A percentile compares a stretch with the other conserved stretches of the same genome.
Evolutionary conservation across 2,329 filamentous ascomycete species (phyloP).

Genomic region (Aspergillus uvarum): DNA sequence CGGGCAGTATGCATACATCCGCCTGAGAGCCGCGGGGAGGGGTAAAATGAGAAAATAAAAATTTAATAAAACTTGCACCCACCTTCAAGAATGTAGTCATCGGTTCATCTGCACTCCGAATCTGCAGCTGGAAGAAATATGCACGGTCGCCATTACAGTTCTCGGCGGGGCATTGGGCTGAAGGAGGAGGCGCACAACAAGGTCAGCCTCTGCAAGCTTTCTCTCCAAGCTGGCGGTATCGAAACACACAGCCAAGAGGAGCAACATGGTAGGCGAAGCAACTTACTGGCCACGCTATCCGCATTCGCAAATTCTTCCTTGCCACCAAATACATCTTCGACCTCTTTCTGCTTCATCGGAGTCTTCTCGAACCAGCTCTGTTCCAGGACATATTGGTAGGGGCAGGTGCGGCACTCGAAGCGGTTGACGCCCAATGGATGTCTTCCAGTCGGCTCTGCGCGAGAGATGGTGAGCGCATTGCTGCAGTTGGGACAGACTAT

Average conservation of each 20-base stretch:
- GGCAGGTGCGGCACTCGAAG: conserved; percentile 93
- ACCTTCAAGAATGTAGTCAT: conserved; percentile 97
- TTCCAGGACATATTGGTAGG: conserved; percentile 82
- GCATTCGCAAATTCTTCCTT: conserved; percentile 88
- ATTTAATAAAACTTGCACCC: conserved; percentile 19
- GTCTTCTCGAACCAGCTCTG: conserved; percentile 79
- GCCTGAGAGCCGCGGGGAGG: conserved; percentile 14
- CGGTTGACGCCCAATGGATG: conserved; percentile 62
- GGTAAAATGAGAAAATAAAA: not conserved
- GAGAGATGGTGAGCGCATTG: conserved; percentile 50
- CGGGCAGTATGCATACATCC: conserved; percentile 15
- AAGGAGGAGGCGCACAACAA: not conserved
- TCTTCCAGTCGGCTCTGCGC: conserved; percentile 37
- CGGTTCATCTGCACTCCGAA: conserved; percentile 95
- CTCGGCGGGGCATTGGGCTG: conserved; percentile 78
- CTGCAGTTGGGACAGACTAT: conserved; percentile 52
- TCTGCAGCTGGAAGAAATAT: conserved; percentile 96
- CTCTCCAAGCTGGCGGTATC: not conserved
- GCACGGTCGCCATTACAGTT: conserved; percentile 80
- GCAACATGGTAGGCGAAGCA: not conserved
- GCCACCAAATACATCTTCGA: conserved; percentile 87
- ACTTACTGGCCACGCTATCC: conserved; percentile 68
- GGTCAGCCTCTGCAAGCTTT: conserved; percentile 12
- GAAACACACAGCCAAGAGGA: not conserved
- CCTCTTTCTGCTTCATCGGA: conserved; percentile 76